Base-by-base conservation (phyloP, 2,329 filamentous ascomycete genomes). In the Epichloe sibirici region DNA sequence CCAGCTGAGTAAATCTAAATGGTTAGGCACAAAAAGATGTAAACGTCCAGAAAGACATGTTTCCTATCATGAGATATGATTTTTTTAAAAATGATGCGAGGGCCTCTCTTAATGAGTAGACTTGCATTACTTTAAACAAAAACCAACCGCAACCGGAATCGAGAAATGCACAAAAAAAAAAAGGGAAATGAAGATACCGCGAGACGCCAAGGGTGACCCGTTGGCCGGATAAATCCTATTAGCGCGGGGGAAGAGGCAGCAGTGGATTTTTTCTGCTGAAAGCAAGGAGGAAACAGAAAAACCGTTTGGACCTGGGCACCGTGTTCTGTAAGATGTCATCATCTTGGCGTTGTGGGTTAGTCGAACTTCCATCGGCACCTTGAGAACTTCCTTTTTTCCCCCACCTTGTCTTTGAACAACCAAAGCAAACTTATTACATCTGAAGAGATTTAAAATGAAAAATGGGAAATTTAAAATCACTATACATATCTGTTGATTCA, bases 301-400 rank as follows among this genome's bases (percentile, higher is more conserved):
- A 61, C 55, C 56, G 58, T 25, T 25, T 42, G 58, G 39, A 58
- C 57, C 61, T 60, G 61, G 63, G 62, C 63, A 63, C 61, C 61
- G 59, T 62, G 61, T 66, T 65, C 55, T 60, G 62, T 59, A 61
- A 55, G 56, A 57, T n/a, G n/a, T n/a, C 64, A 58, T 59, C 62
- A 67, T 65, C 61, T 63, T 61, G 66, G 67, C 67, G 67, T 68
- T 69, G 66, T 62, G 64, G 67, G 51, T 63, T 62, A 59, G 64
- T 61, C 62, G 59, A 61, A 58, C 53, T 43, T 51, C 17, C 31
- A 58, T 61, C 59, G 62, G 59, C 61, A 62, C 55, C 61, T 59
- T 25, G 53, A 61, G 57, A 63, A 8, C 5, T 37, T 40, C 31
- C n/a, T 40, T 21, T 8, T 37, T 48, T n/a, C n/a, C 40, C 13